Evolutionary conservation across 257 asterid genomes (phyloP), one percentile per base, ranked within the genome.

Genomic region (Nicotiana undulata): DNA sequence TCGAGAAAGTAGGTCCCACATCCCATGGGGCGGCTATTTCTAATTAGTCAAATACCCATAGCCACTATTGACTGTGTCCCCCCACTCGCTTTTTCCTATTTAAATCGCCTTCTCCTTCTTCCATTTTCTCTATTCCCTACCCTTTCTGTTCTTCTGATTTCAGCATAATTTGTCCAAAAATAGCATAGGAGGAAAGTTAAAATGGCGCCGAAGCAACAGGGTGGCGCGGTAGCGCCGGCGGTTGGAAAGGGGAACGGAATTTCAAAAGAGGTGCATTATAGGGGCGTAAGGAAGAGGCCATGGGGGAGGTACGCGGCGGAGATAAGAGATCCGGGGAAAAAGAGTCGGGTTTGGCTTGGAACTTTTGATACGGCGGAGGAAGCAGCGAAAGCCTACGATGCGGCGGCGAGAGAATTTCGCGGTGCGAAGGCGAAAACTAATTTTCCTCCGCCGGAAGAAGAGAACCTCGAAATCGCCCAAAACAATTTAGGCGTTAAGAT

Each of bases 241-340:
- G 82, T 76, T 84, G 86, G 79, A 58, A 17, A 40, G 3, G 46
- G 9, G 4, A 77, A 40, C 28, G 79, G 58, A 9, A 26, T 59
- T 15, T 85, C 3, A 0, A 26, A 51, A 0, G 88, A 81, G 9
- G 24, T 32, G 7, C 95, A 85, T 75, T 91, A 80, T 22, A 91
- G 95, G 1, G 95, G 95, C 0, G 95, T 91, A 0, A 66, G 96
- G 29, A 86, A 86, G 88, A 49, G 96, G 81, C 92, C 93, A 0
- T 90, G 93, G 96, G 93, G 96, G 0, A 78, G 92, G 15, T 91
- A 86, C 75, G 93, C 92, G 16, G 90, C 92, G 9, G 95, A 91
- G 83, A 91, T 89, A 76, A 84, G 93, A 53, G 95, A 91, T 83
- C 93, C 95, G 11, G 81, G 61, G 12, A 89, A 86, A 79, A 89